phyloP scores from a whole-genome alignment of 495 filamentous ascomycete genomes.

The Penicillium cosmopolitanum region DNA sequence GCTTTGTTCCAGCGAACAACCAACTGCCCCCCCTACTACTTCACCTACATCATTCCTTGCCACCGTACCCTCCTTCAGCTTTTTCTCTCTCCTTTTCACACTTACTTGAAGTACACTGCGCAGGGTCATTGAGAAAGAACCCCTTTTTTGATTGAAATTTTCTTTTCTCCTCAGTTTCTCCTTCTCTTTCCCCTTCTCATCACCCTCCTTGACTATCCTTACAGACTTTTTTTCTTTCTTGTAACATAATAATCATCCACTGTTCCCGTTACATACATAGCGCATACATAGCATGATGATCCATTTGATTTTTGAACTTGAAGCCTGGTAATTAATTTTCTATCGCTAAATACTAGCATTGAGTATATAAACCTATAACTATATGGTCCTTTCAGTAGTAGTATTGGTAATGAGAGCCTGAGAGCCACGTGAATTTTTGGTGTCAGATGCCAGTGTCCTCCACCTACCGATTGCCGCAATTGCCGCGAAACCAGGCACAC shows the following conservation, averaged over 20 bases:
- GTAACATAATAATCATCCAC: conserved; percentile 25
- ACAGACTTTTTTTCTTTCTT: conserved; percentile 16
- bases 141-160: not conserved
- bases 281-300: conserved; percentile 28
- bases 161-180: not conserved
- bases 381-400: too few relatives aligned
- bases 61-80: conserved; percentile 6
- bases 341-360: not conserved
- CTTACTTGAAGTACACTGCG: conserved; percentile 2
- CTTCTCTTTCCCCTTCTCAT: conserved; percentile 5
- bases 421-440: too few relatives aligned
- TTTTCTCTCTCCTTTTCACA: not conserved
- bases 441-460: too few relatives aligned
- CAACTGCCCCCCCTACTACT: not conserved
- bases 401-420: too few relatives aligned
- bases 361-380: too few relatives aligned
- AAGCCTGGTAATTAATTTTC: not conserved
- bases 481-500: too few relatives aligned
- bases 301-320: conserved; percentile 8
- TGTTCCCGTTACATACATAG: conserved; percentile 20
- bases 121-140: not conserved
- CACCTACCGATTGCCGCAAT: too few relatives aligned
- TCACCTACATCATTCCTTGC: conserved; percentile 5
- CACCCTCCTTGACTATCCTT: conserved; percentile 16
- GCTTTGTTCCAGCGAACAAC: conserved; percentile 6